phyloP scores from a whole-genome alignment of 2,329 filamentous ascomycete genomes.

The Myriangium duriaei region DNA sequence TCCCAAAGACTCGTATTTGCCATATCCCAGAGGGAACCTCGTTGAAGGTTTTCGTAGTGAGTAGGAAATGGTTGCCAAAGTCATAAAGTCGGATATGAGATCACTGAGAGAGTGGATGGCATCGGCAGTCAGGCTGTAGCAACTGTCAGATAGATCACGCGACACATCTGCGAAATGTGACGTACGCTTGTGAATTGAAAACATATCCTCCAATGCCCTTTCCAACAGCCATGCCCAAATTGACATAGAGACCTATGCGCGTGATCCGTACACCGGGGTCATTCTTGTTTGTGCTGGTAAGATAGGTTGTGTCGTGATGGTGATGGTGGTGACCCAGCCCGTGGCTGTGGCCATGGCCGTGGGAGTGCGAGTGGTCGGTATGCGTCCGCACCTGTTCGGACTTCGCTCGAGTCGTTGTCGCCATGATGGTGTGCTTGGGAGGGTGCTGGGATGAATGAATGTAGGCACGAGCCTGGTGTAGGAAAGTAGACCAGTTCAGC shows the following conservation, averaged over 20 bases:
- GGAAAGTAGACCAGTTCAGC: slow-evolving; percentile 23
- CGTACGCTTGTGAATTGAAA: slow-evolving; percentile 70
- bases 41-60: slow-evolving; percentile 74
- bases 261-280: slow-evolving; percentile 94
- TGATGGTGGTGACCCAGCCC: slow-evolving; percentile 50
- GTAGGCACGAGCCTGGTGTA: slow-evolving; percentile 16
- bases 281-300: slow-evolving; percentile 70
- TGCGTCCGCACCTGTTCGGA: slow-evolving; percentile 19
- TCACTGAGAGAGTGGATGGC: slow-evolving; percentile 93
- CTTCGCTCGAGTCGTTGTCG: slow-evolving; percentile 10
- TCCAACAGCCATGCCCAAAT: slow-evolving; percentile 83
- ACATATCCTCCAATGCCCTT: slow-evolving; percentile 87
- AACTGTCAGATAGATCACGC: slow-evolving; percentile 1
- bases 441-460: slow-evolving; percentile 1
- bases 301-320: slow-evolving; percentile 73
- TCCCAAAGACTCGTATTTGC: slow-evolving; percentile 94
- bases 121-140: slow-evolving; percentile 45
- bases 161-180: slow-evolving; percentile 1
- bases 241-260: slow-evolving; percentile 73
- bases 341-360: slow-evolving; percentile 39
- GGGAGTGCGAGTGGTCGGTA: slow-evolving; percentile 14
- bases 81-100: slow-evolving; percentile 87
- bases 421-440: slow-evolving; percentile 13
- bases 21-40: slow-evolving; percentile 80
- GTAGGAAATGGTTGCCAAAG: slow-evolving; percentile 86